phyloP scores from a whole-genome alignment of 345 rosid genomes.

The Eucalyptus polyanthemos region DNA sequence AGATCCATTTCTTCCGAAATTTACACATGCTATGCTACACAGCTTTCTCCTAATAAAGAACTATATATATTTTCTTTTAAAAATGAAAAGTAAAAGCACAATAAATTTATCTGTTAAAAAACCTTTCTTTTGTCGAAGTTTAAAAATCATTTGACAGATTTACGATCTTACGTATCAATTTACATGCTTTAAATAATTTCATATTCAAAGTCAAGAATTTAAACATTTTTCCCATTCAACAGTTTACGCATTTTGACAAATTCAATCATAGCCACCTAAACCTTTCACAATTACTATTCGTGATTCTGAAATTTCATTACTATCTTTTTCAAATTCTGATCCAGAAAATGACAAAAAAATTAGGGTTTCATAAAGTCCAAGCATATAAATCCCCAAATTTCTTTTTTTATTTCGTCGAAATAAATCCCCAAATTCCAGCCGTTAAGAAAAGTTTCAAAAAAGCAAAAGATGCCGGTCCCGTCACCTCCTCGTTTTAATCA shows the following conservation, averaged over 20 bases:
- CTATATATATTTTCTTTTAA: not conserved
- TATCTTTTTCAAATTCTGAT: not conserved
- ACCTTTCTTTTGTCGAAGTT: not conserved
- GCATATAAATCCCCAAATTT: not conserved
- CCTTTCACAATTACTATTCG: not conserved
- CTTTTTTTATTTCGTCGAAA: not conserved
- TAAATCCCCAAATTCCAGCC: not conserved
- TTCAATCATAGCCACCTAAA: not conserved
- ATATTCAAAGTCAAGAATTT: not conserved
- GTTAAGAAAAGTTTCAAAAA: not conserved
- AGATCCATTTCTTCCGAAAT: not conserved
- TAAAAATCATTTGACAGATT: not conserved
- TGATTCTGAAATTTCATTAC: not conserved
- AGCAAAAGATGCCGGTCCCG: not conserved
- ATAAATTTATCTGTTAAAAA: not conserved
- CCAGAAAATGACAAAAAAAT: not conserved
- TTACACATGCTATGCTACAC: not conserved
- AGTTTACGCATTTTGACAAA: not conserved
- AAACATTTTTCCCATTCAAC: not conserved
- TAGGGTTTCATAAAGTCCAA: not conserved
- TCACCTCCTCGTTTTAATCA: not conserved
- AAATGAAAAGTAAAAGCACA: not conserved
- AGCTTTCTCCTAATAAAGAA: not conserved
- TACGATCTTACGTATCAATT: not conserved
- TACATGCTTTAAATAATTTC: not conserved